Evolutionary conservation across 495 filamentous ascomycete species (phyloP), one percentile per base, ranked within the genome.

Genomic region (Neurospora sp.): DNA sequence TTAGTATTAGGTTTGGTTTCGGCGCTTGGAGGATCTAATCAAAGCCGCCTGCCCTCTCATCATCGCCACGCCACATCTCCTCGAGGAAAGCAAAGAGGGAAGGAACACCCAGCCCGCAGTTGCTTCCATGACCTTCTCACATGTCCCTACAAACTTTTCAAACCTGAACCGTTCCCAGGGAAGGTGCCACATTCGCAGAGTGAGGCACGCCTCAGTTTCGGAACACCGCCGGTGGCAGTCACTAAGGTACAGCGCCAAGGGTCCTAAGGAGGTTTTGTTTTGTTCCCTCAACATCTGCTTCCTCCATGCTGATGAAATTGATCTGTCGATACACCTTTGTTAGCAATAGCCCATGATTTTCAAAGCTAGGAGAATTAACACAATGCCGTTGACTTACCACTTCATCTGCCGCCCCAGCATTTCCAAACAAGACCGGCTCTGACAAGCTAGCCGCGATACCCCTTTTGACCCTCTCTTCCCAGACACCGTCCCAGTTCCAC

Each of bases 401-500:
- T 74, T 95, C 92, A 79, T 94, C 89, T 4, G 86, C 82, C n/a
- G 85, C 85, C 48, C 82, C 82, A 42, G 84, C 81, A 73, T 84
- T 85, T 35, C 92, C 93, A 83, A 88, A 97, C 68, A 97, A 79
- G 18, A 91, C 91, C 5, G 88, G 82, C 74, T 97, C 94, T 3
- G 92, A 91, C 70, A 91, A 81, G 78, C 92, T 94, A n/a, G 85
- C 86, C 68, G 91, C 86, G 35, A 97, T 87, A 39, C 92, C 91
- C 79, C 88, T 89, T 78, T 88, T 90, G 2, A 94, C 93, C 42
- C 94, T 86, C 71, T 92, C 88, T 74, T 93, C 91, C 94, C 94
- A 97, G 9, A 97, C 94, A 1, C 94, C 94, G 80, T 97, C 93
- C 94, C 94, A 97, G 79, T 94, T 95, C 94, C 94, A 97, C 73